Evolutionary conservation across 1,139 yeast species (phyloP), one percentile per base, ranked within the genome.

Genomic region (Candida glucosophila): DNA sequence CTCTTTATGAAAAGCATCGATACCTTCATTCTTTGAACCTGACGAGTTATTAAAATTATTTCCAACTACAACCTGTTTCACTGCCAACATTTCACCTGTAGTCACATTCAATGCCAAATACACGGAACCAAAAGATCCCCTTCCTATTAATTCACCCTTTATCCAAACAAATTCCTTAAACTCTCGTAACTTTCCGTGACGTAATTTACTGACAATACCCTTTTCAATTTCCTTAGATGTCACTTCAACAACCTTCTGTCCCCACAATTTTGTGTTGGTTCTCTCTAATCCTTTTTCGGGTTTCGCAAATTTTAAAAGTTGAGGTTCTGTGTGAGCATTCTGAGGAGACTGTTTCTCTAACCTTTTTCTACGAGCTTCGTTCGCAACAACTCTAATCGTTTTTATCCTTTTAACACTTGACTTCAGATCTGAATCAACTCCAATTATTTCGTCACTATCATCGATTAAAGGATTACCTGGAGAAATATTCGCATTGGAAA

Each of bases 51-150:
- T n/a, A 14, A 62, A 55, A 24, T 54, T 61, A 24, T 46, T 41
- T 3, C 83, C 79, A 4, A 80, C 80, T 26, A 71, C 76, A 4
- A 90, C 96, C 49, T 92, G 98, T 47, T 92, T 92, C 2, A 92
- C 98, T 0, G 99, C 99, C 57, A 92, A 77, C 95, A 92, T 88
- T 44, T 92, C 99, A 29, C 98, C 97, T 0, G 95, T 86, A 1
- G 97, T 90, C 10, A 86, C 92, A 50, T 92, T 92, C 44, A 92
- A 66, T 1, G 95, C 97, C 32, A 92, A 64, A 44, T 72, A 90
- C 1, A 92, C 98, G 22, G 83, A 78, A n/a, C 98, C 99, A 62
- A 88, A 92, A 0, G 96, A 88, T 0, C 99, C 99, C 32, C 88
- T 74, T 1, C 99, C 99, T 32, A 92, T 85, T 35, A 90, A 64